Evolutionary conservation across 1,284 basidiomycete species (phyloP).

Genomic region (Rhizopogon parksii): DNA sequence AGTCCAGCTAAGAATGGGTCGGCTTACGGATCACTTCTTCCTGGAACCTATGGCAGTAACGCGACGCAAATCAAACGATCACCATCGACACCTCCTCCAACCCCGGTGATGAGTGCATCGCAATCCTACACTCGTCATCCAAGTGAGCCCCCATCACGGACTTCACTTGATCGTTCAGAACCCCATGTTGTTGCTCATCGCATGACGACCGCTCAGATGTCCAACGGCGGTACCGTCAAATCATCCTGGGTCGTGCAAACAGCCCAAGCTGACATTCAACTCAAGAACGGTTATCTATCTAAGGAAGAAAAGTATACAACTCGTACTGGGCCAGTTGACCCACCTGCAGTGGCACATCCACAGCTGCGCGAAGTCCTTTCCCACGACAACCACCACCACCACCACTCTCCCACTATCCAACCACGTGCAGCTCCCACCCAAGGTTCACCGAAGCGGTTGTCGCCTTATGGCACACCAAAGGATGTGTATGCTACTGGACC

Average conservation of each 20-base stretch:
- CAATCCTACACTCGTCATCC: slow-evolving; percentile 19
- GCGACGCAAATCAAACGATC: slow-evolving; percentile 13
- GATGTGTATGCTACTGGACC: slow-evolving; percentile 18
- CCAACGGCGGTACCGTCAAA: slow-evolving; percentile 21
- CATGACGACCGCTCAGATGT: slow-evolving; percentile 8
- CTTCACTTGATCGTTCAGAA: neutral
- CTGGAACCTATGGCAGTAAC: slow-evolving; percentile 12
- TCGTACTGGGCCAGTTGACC: slow-evolving; percentile 17
- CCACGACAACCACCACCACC: slow-evolving; percentile 16
- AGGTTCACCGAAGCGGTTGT: slow-evolving; percentile 22
- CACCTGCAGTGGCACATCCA: slow-evolving; percentile 15
- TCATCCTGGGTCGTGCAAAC: slow-evolving; percentile 30
- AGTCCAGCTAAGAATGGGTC: slow-evolving; percentile 15
- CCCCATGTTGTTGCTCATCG: slow-evolving; percentile 8
- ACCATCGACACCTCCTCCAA: slow-evolving; percentile 17
- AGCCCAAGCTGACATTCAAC: slow-evolving; percentile 11
- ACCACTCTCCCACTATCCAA: slow-evolving; percentile 3
- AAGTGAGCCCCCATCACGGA: neutral
- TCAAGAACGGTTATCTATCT: slow-evolving; percentile 15
- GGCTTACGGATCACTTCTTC: slow-evolving; percentile 8
- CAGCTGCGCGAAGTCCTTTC: slow-evolving; percentile 30
- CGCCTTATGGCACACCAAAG: slow-evolving; percentile 12
- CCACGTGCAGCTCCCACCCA: slow-evolving; percentile 22
- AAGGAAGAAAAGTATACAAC: slow-evolving; percentile 27
- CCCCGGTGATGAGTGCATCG: slow-evolving; percentile 21